These are phyloP conservation scores for Penstemon newberryi DNA, from an alignment of 257 asterid genomes.

Conservation along the genomic window DNA sequence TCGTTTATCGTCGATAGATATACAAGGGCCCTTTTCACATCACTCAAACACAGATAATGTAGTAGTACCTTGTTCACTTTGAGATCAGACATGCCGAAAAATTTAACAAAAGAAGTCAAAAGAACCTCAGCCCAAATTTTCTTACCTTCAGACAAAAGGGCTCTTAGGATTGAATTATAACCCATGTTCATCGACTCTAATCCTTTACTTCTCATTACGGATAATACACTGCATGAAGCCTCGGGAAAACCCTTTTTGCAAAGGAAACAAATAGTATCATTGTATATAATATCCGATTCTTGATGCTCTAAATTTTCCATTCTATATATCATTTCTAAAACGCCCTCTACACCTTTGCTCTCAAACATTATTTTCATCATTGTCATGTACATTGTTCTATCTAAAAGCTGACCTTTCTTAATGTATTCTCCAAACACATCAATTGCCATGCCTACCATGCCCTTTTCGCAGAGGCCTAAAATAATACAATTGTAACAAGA, in stretches of 20 bases:
- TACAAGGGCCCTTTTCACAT: constrained; percentile 47
- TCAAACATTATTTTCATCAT: constrained; percentile 43
- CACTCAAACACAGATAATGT: constrained; percentile 52
- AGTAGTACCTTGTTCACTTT: constrained; percentile 40
- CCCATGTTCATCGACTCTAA: constrained; percentile 33
- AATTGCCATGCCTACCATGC: constrained; percentile 56
- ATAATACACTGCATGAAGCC: constrained; percentile 43
- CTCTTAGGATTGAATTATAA: constrained; percentile 52
- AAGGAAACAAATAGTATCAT: constrained; percentile 45
- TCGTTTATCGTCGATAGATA: constrained; percentile 47
- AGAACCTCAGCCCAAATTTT: constrained; percentile 40
- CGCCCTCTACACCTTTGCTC: constrained; percentile 48
- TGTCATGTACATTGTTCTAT: constrained; percentile 39
- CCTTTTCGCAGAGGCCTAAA: constrained; percentile 57
- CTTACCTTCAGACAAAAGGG: constrained; percentile 53
- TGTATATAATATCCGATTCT: constrained; percentile 39
- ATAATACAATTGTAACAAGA: constrained; percentile 57
- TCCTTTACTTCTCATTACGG: constrained; percentile 44
- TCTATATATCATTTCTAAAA: constrained; percentile 43
- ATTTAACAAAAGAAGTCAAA: constrained; percentile 58
- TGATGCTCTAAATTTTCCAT: constrained; percentile 43
- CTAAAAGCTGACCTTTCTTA: constrained; percentile 44
- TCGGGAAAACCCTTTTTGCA: constrained; percentile 54
- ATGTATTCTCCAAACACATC: constrained; percentile 55
- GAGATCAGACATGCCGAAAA: constrained; percentile 50